phyloP scores from a whole-genome alignment of 345 rosid species.

The Eucalyptus urophylla region DNA sequence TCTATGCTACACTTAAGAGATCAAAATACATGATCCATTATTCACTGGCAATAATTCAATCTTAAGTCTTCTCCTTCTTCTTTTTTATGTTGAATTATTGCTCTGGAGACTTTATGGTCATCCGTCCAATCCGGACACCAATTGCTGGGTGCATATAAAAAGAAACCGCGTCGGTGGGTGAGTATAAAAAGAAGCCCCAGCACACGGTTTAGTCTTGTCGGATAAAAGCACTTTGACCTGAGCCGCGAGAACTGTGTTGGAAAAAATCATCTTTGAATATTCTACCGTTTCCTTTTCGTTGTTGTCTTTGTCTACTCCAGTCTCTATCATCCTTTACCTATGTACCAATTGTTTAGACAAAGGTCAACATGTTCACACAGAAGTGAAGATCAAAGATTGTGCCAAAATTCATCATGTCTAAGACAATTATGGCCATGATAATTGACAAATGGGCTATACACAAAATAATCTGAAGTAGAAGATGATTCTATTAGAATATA shows the following conservation, averaged over 20 bases:
- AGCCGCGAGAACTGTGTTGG: neutral
- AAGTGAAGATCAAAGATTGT: neutral
- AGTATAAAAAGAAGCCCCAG: too few relatives aligned
- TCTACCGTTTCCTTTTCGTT: neutral
- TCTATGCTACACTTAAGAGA: too few relatives aligned
- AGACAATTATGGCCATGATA: neutral
- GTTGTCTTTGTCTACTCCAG: neutral
- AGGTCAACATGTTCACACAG: neutral
- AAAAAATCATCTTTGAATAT: neutral
- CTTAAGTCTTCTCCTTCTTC: too few relatives aligned
- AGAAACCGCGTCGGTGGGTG: too few relatives aligned
- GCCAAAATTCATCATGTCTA: neutral
- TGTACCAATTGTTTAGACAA: neutral
- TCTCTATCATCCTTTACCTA: too few relatives aligned
- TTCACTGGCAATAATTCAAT: too few relatives aligned
- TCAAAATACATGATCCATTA: too few relatives aligned
- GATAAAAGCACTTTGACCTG: neutral
- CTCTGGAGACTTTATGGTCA: too few relatives aligned
- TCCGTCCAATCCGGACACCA: too few relatives aligned
- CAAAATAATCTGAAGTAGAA: neutral
- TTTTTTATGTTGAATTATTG: too few relatives aligned
- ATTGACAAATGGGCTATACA: neutral
- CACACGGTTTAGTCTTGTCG: too few relatives aligned
- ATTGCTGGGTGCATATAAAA: too few relatives aligned
- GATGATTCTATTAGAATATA: neutral